Evolutionary conservation across 139 green algal genomes (phyloP), one percentile per base, ranked within the genome.

Genomic region (Coelastrella sp.): DNA sequence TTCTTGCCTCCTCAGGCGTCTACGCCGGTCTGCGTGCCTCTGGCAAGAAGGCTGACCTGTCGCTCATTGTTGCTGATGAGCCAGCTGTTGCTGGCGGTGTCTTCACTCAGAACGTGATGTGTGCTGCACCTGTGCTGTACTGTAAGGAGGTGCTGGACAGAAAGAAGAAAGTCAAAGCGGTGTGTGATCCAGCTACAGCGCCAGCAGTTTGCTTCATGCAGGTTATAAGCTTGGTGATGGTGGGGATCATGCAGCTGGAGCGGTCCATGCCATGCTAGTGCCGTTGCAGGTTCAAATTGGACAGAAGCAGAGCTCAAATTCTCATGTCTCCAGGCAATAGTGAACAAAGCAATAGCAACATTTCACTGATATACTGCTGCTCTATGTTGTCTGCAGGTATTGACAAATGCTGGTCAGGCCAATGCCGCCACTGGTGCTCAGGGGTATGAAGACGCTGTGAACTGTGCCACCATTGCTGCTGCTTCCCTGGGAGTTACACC

Each of bases 31-130:
- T 99, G 72, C 93, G 98, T 14, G 95, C 96, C 17, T 91, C 85
- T 0, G 96, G 97, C 76, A 90, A 94, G 87, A 99, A 99, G 92
- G 96, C 95, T 11, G 98, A 99, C 94, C 90, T 99, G 59, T 95
- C 98, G 1, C 94, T 99, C 3, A 93, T 99, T 7, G 94, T 98
- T 10, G 94, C 94, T 11, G 98, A 99, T 61, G 90, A 72, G 4
- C 73, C 87, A 7, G 97, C 98, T 6, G 92, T 94, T 6, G 95
- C 95, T 6, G 97, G 94, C 1, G 98, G 98, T 68, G 95, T 95
- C 4, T 99, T 99, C 96, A 99, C 98, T 19, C 88, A 91, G n/a
- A 99, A 99, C 91, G 94, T 99, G 15, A 97, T 99, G 96, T 97
- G 95, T 75, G 98, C 97, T 7, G 98, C 98, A 11, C 98, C 98